These are phyloP conservation scores for Geotrichum citri-aurantii DNA, from an alignment of 1,139 yeast genomes.

Conservation along the genomic window DNA sequence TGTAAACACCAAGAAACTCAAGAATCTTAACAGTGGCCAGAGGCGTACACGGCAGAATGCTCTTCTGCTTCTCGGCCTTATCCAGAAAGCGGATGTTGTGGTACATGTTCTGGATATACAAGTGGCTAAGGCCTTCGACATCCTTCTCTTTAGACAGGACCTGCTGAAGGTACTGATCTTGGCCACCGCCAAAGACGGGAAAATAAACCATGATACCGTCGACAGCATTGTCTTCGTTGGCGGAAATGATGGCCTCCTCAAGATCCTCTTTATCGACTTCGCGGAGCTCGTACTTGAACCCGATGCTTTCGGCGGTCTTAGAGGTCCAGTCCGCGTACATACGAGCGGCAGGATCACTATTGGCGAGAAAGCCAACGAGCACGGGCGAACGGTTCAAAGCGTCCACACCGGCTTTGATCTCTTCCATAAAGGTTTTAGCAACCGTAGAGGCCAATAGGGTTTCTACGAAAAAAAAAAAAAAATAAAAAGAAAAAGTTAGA, in stretches of 20 bases:
- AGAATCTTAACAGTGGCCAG: constrained; percentile 88
- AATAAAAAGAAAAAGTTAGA: background rate
- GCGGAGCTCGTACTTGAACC: constrained; percentile 76
- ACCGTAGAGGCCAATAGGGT: constrained; percentile 83
- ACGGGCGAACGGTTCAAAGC: constrained; percentile 54
- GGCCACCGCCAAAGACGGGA: constrained; percentile 93
- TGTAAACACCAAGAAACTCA: constrained; percentile 85
- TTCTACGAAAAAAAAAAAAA: constrained; percentile 38
- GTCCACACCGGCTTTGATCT: constrained; percentile 56
- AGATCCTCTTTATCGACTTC: constrained; percentile 71
- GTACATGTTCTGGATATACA: constrained; percentile 88
- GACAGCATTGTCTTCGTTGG: constrained; percentile 69
- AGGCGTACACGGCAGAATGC: constrained; percentile 94
- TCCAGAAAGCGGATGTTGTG: constrained; percentile 86
- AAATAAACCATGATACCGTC: constrained; percentile 97
- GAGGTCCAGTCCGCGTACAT: constrained; percentile 97
- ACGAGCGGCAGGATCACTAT: constrained; percentile 88
- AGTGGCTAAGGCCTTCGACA: constrained; percentile 89
- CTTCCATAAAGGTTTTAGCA: constrained; percentile 74
- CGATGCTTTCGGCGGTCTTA: constrained; percentile 79
- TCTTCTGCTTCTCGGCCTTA: constrained; percentile 59
- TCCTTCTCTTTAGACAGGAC: constrained; percentile 81
- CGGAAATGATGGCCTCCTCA: constrained; percentile 75
- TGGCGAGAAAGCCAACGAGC: constrained; percentile 86
- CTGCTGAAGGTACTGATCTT: constrained; percentile 93